Conservation (phyloP, 192 early-diverging fungal genomes). For the Mortierella claussenii region DNA sequence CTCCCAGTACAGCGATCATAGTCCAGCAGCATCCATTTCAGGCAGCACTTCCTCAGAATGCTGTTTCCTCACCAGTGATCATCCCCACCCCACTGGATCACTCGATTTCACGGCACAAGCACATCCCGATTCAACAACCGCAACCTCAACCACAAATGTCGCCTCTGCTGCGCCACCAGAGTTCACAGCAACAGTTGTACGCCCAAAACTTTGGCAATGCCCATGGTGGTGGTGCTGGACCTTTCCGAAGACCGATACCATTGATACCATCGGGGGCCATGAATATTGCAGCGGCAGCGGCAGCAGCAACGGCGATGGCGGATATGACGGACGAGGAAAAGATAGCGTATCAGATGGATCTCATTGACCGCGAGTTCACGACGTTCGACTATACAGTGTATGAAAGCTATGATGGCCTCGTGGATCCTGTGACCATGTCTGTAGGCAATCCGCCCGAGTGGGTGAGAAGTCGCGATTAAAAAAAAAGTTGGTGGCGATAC, state of each 20-base stretch:
- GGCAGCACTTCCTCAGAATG: conserved; percentile 27
- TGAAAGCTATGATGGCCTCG: conserved; percentile 75
- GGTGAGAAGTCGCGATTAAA: conserved; percentile 58
- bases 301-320: conserved; percentile 14
- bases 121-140: conserved; percentile 26
- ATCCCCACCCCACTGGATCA: conserved; percentile 39
- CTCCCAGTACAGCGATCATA: background rate
- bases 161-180: conserved; percentile 12
- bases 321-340: conserved; percentile 24
- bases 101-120: conserved; percentile 29
- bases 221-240: background rate
- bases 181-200: conserved; percentile 5
- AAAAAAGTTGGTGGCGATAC: background rate
- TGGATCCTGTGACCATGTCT: conserved; percentile 69
- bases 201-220: no score
- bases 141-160: background rate
- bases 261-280: conserved; percentile 22
- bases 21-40: conserved; percentile 22
- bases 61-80: conserved; percentile 34
- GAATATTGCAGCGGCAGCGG: conserved; percentile 39
- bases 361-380: conserved; percentile 79
- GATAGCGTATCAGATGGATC: conserved; percentile 42
- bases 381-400: conserved; percentile 89
- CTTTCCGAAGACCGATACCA: conserved; percentile 7
- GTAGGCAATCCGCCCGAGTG: conserved; percentile 77